Evolutionary conservation across 768 basidiomycete species (phyloP).

Genomic region (Boletellus sp.): DNA sequence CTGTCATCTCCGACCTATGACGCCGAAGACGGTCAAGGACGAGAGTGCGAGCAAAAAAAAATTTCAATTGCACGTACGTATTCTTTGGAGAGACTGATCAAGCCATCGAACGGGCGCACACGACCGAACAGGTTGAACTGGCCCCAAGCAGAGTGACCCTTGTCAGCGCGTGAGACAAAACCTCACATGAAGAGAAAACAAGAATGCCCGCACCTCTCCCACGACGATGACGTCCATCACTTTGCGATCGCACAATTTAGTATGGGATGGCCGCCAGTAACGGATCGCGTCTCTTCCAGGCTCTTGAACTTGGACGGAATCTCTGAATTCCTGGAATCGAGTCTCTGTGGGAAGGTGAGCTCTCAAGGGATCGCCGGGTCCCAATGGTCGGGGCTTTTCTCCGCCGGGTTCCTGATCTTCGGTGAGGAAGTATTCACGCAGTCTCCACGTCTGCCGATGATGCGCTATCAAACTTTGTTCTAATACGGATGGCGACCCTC

Average conservation of each 20-base stretch:
- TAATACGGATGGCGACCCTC: slow-evolving; percentile 58
- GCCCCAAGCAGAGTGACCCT: slow-evolving; percentile 94
- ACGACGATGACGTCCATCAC: slow-evolving; percentile 59
- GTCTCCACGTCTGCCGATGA: slow-evolving; percentile 88
- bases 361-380: slow-evolving; percentile 57
- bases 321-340: slow-evolving; percentile 43
- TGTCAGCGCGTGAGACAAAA: slow-evolving; percentile 4
- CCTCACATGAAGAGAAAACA: neutral
- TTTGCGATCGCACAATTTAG: slow-evolving; percentile 29
- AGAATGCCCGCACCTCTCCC: slow-evolving; percentile 56
- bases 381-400: slow-evolving; percentile 34
- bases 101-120: slow-evolving; percentile 77
- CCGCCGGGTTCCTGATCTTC: slow-evolving; percentile 24
- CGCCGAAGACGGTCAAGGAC: neutral
- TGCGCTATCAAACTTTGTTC: slow-evolving; percentile 73
- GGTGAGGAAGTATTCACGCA: slow-evolving; percentile 69
- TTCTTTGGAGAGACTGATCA: slow-evolving; percentile 79
- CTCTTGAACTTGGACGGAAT: slow-evolving; percentile 47
- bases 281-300: slow-evolving; percentile 33
- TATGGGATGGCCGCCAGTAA: slow-evolving; percentile 28
- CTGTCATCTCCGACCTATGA: slow-evolving; percentile 63
- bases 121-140: slow-evolving; percentile 78
- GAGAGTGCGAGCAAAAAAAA: neutral
- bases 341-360: slow-evolving; percentile 59
- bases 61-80: slow-evolving; percentile 66